phyloP scores from a whole-genome alignment of 2,329 filamentous ascomycete species.

The Claviceps monticola region DNA sequence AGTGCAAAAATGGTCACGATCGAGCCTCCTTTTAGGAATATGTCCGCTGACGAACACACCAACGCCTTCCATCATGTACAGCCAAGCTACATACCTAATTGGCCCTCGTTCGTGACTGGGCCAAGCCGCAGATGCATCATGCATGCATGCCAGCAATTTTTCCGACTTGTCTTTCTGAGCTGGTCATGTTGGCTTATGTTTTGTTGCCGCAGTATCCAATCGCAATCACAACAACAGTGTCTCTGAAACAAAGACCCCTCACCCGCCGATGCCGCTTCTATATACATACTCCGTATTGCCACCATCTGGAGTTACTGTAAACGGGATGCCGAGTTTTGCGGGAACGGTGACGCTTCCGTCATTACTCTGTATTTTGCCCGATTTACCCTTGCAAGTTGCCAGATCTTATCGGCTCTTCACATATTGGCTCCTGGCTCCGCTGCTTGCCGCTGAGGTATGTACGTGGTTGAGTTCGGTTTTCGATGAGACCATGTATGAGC shows the following conservation, averaged over 20 bases:
- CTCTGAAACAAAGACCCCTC: background rate
- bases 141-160: background rate
- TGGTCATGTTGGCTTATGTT: background rate
- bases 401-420: too few relatives aligned
- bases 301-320: constrained; percentile 9
- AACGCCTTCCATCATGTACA: constrained; percentile 1
- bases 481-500: background rate
- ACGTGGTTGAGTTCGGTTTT: background rate
- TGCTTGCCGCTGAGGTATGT: background rate
- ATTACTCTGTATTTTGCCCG: background rate
- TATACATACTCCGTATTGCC: background rate
- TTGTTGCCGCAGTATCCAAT: constrained; percentile 1
- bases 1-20: background rate
- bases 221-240: background rate
- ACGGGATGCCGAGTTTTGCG: constrained; percentile 8
- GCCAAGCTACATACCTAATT: background rate
- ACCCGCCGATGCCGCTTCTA: background rate
- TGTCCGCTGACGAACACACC: constrained; percentile 7
- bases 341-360: background rate
- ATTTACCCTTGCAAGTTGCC: too few relatives aligned
- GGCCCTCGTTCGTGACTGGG: background rate
- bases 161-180: background rate
- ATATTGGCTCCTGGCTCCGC: too few relatives aligned
- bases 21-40: constrained; percentile 10
- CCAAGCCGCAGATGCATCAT: background rate